Evolutionary conservation across 2,329 filamentous ascomycete species (phyloP).

Genomic region (Fusarium setosum): DNA sequence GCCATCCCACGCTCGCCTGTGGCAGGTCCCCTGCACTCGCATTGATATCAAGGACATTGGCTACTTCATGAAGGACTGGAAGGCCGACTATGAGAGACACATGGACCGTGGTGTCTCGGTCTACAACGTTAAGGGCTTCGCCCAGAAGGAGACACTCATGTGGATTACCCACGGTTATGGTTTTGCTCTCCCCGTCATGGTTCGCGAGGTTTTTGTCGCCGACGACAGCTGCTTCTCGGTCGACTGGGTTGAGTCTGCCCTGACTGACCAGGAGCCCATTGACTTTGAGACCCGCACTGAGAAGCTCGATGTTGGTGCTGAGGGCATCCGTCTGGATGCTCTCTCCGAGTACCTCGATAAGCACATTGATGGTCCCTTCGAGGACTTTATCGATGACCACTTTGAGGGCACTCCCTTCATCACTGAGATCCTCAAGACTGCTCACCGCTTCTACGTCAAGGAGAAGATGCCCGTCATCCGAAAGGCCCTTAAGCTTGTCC

Average conservation of each 20-base stretch:
- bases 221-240: constrained; percentile 94
- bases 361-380: constrained; percentile 92
- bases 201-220: constrained; percentile 90
- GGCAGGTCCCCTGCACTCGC: constrained; percentile 97
- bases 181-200: constrained; percentile 90
- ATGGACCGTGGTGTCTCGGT: constrained; percentile 88
- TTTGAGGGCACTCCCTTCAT: constrained; percentile 96
- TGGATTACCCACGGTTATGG: constrained; percentile 98
- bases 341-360: constrained; percentile 94
- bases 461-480: constrained; percentile 90
- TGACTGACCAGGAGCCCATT: constrained; percentile 75
- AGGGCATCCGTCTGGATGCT: constrained; percentile 83
- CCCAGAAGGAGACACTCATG: constrained; percentile 75
- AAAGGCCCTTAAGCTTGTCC: constrained; percentile 93
- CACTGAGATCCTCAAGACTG: constrained; percentile 95
- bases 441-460: constrained; percentile 91
- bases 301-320: constrained; percentile 87
- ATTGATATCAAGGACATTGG: constrained; percentile 99
- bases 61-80: constrained; percentile 99
- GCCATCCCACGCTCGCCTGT: constrained; percentile 92
- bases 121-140: constrained; percentile 91
- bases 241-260: constrained; percentile 89
- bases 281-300: constrained; percentile 90
- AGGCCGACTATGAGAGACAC: constrained; percentile 94
- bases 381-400: constrained; percentile 94